Base-by-base conservation (phyloP, 208 protist genomes). In the Trypanosoma caninum region DNA sequence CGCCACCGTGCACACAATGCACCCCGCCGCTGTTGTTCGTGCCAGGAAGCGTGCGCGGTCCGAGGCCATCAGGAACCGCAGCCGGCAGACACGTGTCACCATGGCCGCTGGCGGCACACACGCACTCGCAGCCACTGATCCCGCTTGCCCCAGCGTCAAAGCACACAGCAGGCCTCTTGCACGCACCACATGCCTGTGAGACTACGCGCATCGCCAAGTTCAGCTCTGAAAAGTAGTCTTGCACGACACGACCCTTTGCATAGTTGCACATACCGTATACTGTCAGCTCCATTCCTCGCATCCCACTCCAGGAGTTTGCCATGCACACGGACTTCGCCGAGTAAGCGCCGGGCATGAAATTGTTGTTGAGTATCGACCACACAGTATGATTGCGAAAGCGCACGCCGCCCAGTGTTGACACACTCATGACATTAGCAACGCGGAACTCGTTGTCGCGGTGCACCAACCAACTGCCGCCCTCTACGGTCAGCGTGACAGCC, bases 221-320 rank as follows among this genome's bases (percentile, higher is more conserved):
- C 11, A 59, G 35, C 3, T 4, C n/a, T n/a, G n/a, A 4, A 18
- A 3, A 18, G 46, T 54, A 63, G 5, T 46, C 18, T 52, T 14
- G 34, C 23, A 54, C 23, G 22, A 30, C 23, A 3, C 1, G 7
- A 14, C 45, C 57, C 18, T 1, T 23, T 5, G 7, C 23, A 35
- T 59, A 38, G 41, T 59, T 59, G 41, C 54, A 59, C 27, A 27
- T 37, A 28, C 9, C 54, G 16, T 59, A 20, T 23, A 59, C 54
- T 18, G 38, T 59, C 4, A 30, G 11, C 1, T 58, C 33, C 34
- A 38, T 8, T 33, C 1, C 13, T 18, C 22, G 14, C 2, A 34
- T n/a, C n/a, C n/a, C n/a, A n/a, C n/a, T n/a, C n/a, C 30, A 47
- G 2, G 4, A 31, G 25, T 34, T 50, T 27, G 6, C 47, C 54